phyloP scores from a whole-genome alignment of 108 stramenopile species.

The Parmales sp. region DNA sequence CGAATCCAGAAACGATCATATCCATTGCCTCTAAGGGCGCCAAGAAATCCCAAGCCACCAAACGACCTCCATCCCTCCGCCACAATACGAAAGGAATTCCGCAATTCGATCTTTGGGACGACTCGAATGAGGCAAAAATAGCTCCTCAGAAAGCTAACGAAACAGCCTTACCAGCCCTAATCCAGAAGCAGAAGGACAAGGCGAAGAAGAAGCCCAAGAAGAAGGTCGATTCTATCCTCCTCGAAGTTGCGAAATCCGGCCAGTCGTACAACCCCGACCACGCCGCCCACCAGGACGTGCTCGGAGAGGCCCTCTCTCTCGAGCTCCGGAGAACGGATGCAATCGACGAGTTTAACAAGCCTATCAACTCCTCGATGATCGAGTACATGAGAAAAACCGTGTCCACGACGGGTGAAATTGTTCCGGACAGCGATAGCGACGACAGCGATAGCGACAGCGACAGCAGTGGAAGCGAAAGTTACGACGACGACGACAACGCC shows the following conservation, averaged over 20 bases:
- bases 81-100: no score
- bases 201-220: conserved; percentile 9
- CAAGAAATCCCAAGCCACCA: no score
- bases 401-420: neutral
- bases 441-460: neutral
- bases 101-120: no score
- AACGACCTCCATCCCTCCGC: no score
- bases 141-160: no score
- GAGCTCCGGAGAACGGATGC: neutral
- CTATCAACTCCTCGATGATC: neutral
- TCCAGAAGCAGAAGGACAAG: no score
- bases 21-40: no score
- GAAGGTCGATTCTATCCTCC: neutral
- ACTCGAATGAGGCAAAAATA: no score
- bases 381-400: neutral
- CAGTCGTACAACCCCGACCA: conserved; percentile 7
- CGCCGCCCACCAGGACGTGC: neutral
- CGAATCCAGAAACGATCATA: no score
- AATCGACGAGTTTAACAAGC: neutral
- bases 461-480: neutral
- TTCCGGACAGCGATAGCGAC: neutral
- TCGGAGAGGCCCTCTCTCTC: neutral
- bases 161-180: no score
- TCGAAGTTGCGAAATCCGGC: neutral
- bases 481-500: neutral